Base-by-base conservation (phyloP, 148 eudicot species). In the Rhododendron williamsianum region DNA sequence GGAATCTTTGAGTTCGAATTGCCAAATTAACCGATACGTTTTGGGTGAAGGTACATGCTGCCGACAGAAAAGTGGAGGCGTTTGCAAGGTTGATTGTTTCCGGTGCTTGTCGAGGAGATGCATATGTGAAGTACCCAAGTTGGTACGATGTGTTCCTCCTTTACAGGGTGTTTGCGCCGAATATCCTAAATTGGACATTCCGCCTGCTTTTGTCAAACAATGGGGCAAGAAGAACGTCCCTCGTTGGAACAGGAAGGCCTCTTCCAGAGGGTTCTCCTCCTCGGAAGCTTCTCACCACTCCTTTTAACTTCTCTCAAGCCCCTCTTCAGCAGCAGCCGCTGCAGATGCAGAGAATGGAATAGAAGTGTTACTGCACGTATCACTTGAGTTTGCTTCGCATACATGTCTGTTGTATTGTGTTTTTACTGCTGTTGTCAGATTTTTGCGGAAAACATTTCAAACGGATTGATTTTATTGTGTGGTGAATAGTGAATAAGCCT, bases 81-180 rank as follows among this genome's bases (percentile, higher is more conserved):
- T 95, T 87, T 67, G 96, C 98, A 0, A 93, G 88, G 92, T 84
- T 91, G 83, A 95, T 96, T 10, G 99, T 96, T 9, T 82, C 91
- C 0, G 98, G 98, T 30, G 98, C 99, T 4, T 93, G 97, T 83
- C 87, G 94, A 27, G 97, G 98, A 43, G 91, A 92, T 65, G 88
- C 96, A 1, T 91, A 96, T n/a, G 97, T 96, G 60, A 95, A 93
- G 82, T 94, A 87, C 80, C 99, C 98, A 2, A 96, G 93, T 85
- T 95, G 99, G 99, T 93, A 94, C 38, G 94, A 95, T 43, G 85
- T 89, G 13, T 94, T 95, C 86, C 92, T 95, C 45, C 82, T 96
- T 0, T 96, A 92, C 84, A 87, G 93, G 83, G 95, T 90, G 2
- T 95, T 96, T 60, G 91, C 92, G 12, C 99, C 99, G 2, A 93